These are phyloP conservation scores for Mycena alexandri DNA, from an alignment of 768 basidiomycete species.

Conservation along the genomic window DNA sequence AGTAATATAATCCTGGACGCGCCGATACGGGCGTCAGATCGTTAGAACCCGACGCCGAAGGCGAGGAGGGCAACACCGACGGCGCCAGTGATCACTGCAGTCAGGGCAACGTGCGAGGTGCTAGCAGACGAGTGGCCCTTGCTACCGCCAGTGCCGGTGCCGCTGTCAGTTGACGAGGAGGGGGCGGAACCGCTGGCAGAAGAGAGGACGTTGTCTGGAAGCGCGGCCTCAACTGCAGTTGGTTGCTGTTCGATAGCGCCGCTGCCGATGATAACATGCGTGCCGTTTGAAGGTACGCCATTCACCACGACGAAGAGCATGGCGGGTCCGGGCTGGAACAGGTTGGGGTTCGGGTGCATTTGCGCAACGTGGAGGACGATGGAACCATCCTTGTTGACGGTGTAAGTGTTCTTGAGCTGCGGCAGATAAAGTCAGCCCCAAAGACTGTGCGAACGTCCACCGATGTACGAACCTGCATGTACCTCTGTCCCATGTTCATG, in stretches of 20 bases:
- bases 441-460: too few relatives aligned
- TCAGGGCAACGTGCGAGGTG: constrained; percentile 23
- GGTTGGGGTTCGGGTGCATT: constrained; percentile 83
- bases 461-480: constrained; percentile 35
- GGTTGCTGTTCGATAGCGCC: constrained; percentile 83
- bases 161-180: not conserved
- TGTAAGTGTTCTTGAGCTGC: constrained; percentile 88
- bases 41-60: constrained; percentile 25
- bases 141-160: too few relatives aligned
- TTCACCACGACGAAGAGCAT: constrained; percentile 86
- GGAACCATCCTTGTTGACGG: constrained; percentile 79
- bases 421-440: constrained; percentile 44
- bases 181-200: constrained; percentile 55
- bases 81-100: constrained; percentile 33
- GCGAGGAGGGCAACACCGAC: constrained; percentile 30
- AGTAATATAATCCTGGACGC: not conserved
- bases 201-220: constrained; percentile 66
- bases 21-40: constrained; percentile 33
- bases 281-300: constrained; percentile 87
- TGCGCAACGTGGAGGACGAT: constrained; percentile 86
- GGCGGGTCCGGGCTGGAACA: constrained; percentile 92
- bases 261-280: constrained; percentile 81
- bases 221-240: constrained; percentile 52
- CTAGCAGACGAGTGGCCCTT: not conserved
- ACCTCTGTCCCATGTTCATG: constrained; percentile 91